Conservation (phyloP, 805 yeast genomes). For the Candida awuae region DNA sequence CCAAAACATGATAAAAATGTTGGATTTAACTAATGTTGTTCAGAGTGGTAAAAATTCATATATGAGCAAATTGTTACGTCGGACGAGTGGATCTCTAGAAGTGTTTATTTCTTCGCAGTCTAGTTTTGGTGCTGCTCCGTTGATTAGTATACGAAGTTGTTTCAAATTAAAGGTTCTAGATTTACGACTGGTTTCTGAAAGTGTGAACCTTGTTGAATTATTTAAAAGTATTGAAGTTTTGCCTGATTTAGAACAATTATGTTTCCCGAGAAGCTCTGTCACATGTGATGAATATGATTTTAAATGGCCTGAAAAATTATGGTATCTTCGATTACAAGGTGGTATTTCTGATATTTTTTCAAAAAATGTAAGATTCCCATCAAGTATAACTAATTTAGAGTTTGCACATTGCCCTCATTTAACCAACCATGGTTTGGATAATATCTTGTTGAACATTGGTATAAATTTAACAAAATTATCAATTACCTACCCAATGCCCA, state of each 20-base stretch:
- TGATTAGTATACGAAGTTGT: slow-evolving; percentile 74
- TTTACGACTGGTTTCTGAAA: slow-evolving; percentile 80
- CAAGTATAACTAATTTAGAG: slow-evolving; percentile 60
- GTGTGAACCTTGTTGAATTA: slow-evolving; percentile 73
- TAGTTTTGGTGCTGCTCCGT: slow-evolving; percentile 85
- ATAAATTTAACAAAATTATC: slow-evolving; percentile 51
- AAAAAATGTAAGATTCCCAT: slow-evolving; percentile 61
- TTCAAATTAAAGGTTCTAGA: slow-evolving; percentile 56
- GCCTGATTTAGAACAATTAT: slow-evolving; percentile 57
- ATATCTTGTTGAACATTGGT: slow-evolving; percentile 58
- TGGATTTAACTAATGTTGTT: slow-evolving; percentile 72
- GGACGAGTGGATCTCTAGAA: slow-evolving; percentile 60
- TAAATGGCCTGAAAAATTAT: slow-evolving; percentile 75
- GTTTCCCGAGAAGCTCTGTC: slow-evolving; percentile 85
- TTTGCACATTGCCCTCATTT: slow-evolving; percentile 84
- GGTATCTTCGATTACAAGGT: slow-evolving; percentile 73
- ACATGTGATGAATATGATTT: slow-evolving; percentile 51
- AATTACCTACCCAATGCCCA: slow-evolving; percentile 86
- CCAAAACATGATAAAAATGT: slow-evolving; percentile 52
- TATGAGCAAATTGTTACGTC: slow-evolving; percentile 72
- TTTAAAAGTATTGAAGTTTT: slow-evolving; percentile 65
- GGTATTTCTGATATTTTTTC: slow-evolving; percentile 82
- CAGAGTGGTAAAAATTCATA: slow-evolving; percentile 90
- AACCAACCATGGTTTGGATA: slow-evolving; percentile 55
- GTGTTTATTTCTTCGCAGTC: slow-evolving; percentile 88